Evolutionary conservation across 2,329 filamentous ascomycete genomes (phyloP).

Genomic region (Alternaria conjuncta): DNA sequence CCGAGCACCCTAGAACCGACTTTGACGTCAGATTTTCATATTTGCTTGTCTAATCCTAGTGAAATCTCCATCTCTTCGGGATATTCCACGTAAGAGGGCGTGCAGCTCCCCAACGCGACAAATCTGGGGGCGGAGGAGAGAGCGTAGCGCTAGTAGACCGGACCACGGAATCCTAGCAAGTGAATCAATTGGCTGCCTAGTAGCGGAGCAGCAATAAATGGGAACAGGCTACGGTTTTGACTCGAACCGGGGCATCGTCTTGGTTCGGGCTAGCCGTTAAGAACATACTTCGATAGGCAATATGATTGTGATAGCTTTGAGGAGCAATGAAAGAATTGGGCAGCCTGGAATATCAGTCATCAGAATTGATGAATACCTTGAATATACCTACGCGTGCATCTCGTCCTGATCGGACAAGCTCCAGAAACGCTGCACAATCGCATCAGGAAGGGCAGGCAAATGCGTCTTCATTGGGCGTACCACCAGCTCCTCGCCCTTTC

Average conservation of each 20-base stretch:
- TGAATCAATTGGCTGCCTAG: neutral
- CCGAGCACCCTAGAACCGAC: neutral
- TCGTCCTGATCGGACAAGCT: neutral
- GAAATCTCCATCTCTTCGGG: neutral
- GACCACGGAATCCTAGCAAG: neutral
- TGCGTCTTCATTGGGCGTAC: neutral
- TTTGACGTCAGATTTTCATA: neutral
- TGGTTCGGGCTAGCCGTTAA: neutral
- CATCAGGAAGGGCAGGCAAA: neutral
- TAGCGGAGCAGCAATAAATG: neutral
- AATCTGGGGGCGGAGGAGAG: neutral
- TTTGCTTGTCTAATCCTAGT: neutral
- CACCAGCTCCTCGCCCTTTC: neutral
- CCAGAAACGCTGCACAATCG: neutral
- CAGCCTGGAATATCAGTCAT: too few relatives aligned
- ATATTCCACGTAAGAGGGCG: neutral
- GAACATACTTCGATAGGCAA: neutral
- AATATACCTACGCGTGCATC: too few relatives aligned
- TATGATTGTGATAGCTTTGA: neutral
- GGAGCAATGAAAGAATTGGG: neutral
- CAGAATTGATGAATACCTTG: too few relatives aligned
- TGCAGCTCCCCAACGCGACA: neutral
- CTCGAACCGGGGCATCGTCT: neutral
- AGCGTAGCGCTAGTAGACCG: neutral
- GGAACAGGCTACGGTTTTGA: neutral